Evolutionary conservation across 208 protist genomes (phyloP).

Genomic region (Crithidia expoeki): DNA sequence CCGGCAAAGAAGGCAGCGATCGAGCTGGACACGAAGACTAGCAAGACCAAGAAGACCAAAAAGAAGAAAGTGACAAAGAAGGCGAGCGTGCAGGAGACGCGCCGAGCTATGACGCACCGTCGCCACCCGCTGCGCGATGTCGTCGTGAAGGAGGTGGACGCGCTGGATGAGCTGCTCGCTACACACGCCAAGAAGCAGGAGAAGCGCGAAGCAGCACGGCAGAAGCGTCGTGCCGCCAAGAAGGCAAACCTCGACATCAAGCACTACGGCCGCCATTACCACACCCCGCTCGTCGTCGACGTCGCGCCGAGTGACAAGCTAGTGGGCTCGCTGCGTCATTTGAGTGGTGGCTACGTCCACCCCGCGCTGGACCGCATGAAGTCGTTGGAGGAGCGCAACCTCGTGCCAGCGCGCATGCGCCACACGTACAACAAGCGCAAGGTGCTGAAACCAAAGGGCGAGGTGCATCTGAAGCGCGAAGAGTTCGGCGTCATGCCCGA

Average conservation of each 20-base stretch:
- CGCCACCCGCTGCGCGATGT: slow-evolving; percentile 76
- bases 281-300: slow-evolving; percentile 76
- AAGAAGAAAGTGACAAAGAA: slow-evolving; percentile 42
- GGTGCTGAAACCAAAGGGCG: slow-evolving; percentile 88
- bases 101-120: slow-evolving; percentile 59
- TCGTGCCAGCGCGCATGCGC: slow-evolving; percentile 86
- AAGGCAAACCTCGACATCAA: slow-evolving; percentile 71
- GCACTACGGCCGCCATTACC: slow-evolving; percentile 86
- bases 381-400: slow-evolving; percentile 90
- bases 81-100: slow-evolving; percentile 37
- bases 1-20: slow-evolving; percentile 25
- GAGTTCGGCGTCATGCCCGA: slow-evolving; percentile 79
- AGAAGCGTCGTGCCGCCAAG: slow-evolving; percentile 57
- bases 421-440: slow-evolving; percentile 90
- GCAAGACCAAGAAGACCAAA: slow-evolving; percentile 33
- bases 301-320: slow-evolving; percentile 74
- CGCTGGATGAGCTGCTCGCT: slow-evolving; percentile 58
- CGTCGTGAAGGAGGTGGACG: slow-evolving; percentile 50
- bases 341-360: slow-evolving; percentile 77
- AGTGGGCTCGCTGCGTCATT: slow-evolving; percentile 81
- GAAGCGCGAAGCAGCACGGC: slow-evolving; percentile 41
- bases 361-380: slow-evolving; percentile 87
- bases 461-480: slow-evolving; percentile 85
- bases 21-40: slow-evolving; percentile 1
- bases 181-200: slow-evolving; percentile 41